These are phyloP conservation scores for Citropsis articulata DNA, from an alignment of 345 rosid genomes.

Conservation along the genomic window DNA sequence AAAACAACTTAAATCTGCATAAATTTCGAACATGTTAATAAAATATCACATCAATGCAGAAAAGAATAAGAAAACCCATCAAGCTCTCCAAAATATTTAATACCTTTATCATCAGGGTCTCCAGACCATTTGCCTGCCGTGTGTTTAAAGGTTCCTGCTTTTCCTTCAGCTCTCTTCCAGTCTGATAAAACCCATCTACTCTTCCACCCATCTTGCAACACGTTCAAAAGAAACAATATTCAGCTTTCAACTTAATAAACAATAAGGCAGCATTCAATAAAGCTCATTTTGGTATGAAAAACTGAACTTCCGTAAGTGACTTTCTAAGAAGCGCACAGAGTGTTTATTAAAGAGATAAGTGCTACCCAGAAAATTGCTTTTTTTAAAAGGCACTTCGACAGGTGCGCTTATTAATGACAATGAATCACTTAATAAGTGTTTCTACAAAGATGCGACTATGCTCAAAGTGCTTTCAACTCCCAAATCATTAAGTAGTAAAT, in stretches of 20 bases:
- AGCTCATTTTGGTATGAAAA: background rate
- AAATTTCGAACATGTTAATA: background rate
- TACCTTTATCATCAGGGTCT: constrained; percentile 80
- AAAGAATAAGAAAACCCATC: background rate
- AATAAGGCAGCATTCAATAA: background rate
- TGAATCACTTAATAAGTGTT: background rate
- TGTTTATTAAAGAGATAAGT: background rate
- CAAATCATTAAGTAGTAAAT: background rate
- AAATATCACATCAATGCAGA: background rate
- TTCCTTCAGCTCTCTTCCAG: constrained; percentile 86
- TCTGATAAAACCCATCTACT: constrained; percentile 86
- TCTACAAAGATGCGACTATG: background rate
- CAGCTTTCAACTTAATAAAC: background rate
- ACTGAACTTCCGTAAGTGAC: background rate
- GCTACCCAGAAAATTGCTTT: background rate
- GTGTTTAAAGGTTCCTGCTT: constrained; percentile 77
- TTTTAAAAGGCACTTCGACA: background rate
- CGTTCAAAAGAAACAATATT: background rate
- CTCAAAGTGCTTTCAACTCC: background rate
- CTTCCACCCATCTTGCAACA: constrained; percentile 75
- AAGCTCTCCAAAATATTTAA: background rate
- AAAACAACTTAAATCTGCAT: background rate
- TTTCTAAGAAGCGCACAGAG: background rate
- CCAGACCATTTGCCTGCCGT: constrained; percentile 85
- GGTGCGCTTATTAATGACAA: background rate